Evolutionary conservation across 1,284 basidiomycete genomes (phyloP).

Genomic region (Crucibulum parvulum): DNA sequence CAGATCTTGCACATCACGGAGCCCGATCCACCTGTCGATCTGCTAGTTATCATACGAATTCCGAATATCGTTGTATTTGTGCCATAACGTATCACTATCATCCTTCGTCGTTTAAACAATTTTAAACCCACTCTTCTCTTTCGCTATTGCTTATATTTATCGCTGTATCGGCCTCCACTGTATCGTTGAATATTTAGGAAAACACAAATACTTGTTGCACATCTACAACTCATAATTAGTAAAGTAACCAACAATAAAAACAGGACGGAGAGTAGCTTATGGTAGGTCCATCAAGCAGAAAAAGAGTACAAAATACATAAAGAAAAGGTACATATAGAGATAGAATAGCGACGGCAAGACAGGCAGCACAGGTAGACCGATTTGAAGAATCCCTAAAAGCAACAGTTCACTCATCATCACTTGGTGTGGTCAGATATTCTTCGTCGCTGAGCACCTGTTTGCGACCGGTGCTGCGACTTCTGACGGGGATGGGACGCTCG

Average conservation of each 20-base stretch:
- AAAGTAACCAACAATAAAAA: background rate
- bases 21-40: no score
- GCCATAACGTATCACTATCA: no score
- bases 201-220: background rate
- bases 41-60: no score
- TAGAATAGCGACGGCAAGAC: conserved; percentile 8
- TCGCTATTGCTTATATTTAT: no score
- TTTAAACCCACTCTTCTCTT: no score
- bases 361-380: conserved; percentile 2
- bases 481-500: conserved; percentile 59
- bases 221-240: background rate
- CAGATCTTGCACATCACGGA: no score
- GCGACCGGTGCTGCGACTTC: conserved; percentile 58
- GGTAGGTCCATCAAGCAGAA: background rate
- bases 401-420: conserved; percentile 57
- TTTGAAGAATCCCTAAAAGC: no score
- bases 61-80: no score
- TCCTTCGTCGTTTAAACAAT: no score
- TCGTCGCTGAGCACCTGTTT: conserved; percentile 82
- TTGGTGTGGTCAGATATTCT: conserved; percentile 72
- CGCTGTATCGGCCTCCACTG: no score
- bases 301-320: background rate
- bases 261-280: background rate
- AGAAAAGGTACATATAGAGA: conserved; percentile 7
- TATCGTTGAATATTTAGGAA: background rate